Percentiles rank a stretch among this genome's conserved stretches.
Conservation (phyloP, 2,329 filamentous ascomycete genomes). For the Epichloe elymi region DNA sequence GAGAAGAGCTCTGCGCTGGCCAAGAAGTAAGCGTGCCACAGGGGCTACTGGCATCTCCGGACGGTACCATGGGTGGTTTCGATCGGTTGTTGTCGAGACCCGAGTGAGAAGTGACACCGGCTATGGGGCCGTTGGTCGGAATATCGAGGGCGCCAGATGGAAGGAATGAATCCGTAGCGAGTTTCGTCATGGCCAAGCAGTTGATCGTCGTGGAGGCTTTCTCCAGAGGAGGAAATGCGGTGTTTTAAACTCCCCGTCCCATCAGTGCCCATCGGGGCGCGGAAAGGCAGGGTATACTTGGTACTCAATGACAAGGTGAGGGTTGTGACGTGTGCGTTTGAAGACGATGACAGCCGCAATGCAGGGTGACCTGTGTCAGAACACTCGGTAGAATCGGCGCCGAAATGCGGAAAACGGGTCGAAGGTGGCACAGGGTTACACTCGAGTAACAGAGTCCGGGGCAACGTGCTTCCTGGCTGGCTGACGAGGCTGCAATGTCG, state of each 20-base stretch:
- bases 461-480: slow-evolving; percentile 5
- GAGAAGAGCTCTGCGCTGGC: not conserved
- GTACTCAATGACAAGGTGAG: not conserved
- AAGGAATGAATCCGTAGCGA: slow-evolving; percentile 30
- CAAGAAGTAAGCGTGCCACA: not conserved
- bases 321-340: not conserved
- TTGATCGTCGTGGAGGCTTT: not conserved
- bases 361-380: not conserved
- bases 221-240: not conserved
- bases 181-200: slow-evolving; percentile 22
- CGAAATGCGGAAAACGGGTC: slow-evolving; percentile 1
- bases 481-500: slow-evolving; percentile 2
- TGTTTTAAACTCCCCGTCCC: slow-evolving; percentile 2
- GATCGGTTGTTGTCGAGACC: slow-evolving; percentile 1
- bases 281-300: not conserved
- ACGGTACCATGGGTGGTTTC: not conserved
- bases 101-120: slow-evolving; percentile 2
- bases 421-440: not conserved
- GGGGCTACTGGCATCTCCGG: not conserved
- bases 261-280: not conserved
- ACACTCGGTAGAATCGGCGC: not conserved
- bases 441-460: not conserved
- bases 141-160: slow-evolving; percentile 24
- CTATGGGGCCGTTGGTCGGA: slow-evolving; percentile 11
- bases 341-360: not conserved